Evolutionary conservation across 257 asterid genomes (phyloP).

Genomic region (Scutellaria minor): DNA sequence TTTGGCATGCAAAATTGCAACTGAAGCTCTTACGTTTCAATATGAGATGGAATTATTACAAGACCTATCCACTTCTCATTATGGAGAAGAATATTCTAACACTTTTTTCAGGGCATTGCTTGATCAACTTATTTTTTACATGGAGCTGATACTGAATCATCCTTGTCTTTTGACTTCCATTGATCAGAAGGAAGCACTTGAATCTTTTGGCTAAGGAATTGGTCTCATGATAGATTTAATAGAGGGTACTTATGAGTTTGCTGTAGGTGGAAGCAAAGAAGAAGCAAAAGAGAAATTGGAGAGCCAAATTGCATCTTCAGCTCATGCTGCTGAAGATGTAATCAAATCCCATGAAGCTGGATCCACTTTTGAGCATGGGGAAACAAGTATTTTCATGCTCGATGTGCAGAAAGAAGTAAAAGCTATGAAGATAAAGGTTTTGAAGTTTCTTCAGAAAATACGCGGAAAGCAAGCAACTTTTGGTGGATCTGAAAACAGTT

Average conservation of each 20-base stretch:
- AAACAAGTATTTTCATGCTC: not conserved
- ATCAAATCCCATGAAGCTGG: not conserved
- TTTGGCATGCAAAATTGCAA: not conserved
- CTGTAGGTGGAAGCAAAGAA: too few relatives aligned
- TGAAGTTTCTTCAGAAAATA: not conserved
- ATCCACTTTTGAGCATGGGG: not conserved
- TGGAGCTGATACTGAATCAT: not conserved
- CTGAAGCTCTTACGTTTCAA: not conserved
- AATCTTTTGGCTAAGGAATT: not conserved
- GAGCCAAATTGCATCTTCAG: too few relatives aligned
- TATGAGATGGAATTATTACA: not conserved
- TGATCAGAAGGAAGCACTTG: not conserved
- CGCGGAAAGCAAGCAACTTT: not conserved
- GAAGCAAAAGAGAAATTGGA: too few relatives aligned
- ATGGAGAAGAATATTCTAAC: too few relatives aligned
- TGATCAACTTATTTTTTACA: not conserved
- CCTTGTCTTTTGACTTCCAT: not conserved
- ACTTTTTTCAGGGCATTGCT: not conserved
- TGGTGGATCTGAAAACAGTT: not conserved
- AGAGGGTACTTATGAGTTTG: too few relatives aligned
- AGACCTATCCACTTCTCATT: too few relatives aligned
- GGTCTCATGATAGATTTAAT: too few relatives aligned
- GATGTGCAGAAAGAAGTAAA: not conserved
- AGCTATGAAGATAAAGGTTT: not conserved
- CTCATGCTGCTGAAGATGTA: not conserved